phyloP scores from a whole-genome alignment of 2,329 filamentous ascomycete genomes.

The Aureobasidium uvarum region DNA sequence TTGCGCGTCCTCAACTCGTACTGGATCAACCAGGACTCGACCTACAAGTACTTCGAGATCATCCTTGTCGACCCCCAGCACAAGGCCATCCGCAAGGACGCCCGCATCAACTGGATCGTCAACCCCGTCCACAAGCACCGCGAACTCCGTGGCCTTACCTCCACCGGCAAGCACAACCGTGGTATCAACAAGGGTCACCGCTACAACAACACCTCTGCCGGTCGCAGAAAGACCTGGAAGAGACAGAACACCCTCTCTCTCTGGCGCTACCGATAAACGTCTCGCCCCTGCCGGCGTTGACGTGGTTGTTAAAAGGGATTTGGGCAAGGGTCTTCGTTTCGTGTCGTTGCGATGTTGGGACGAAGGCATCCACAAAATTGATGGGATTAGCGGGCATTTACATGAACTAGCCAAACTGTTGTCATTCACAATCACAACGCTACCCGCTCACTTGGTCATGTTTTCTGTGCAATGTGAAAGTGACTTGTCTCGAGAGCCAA shows the following conservation, averaged over 20 bases:
- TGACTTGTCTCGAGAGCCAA: neutral
- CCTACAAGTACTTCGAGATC: slow-evolving; percentile 99
- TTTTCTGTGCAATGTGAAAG: slow-evolving; percentile 4
- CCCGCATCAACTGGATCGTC: slow-evolving; percentile 99
- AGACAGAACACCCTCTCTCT: slow-evolving; percentile 98
- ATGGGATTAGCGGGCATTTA: slow-evolving; percentile 27
- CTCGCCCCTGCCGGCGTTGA: slow-evolving; percentile 16
- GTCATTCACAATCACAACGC: slow-evolving; percentile 27
- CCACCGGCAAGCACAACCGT: slow-evolving; percentile 99
- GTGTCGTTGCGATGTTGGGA: slow-evolving; percentile 12
- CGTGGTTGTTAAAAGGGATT: slow-evolving; percentile 16
- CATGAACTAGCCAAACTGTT: slow-evolving; percentile 26
- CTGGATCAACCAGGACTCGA: slow-evolving; percentile 99
- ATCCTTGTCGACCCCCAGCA: slow-evolving; percentile 99
- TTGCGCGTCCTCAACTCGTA: slow-evolving; percentile 99
- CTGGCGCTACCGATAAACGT: slow-evolving; percentile 88
- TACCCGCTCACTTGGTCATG: slow-evolving; percentile 24
- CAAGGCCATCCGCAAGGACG: slow-evolving; percentile 99
- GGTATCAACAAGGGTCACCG: slow-evolving; percentile 99
- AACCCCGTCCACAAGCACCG: slow-evolving; percentile 99
- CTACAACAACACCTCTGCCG: slow-evolving; percentile 97
- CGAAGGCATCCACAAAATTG: slow-evolving; percentile 26
- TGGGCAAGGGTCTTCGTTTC: slow-evolving; percentile 20
- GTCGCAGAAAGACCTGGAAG: slow-evolving; percentile 99
- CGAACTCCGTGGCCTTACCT: slow-evolving; percentile 93